Evolutionary conservation across 2,329 filamentous ascomycete species (phyloP).

Genomic region (Teratosphaeriaceae sp.): DNA sequence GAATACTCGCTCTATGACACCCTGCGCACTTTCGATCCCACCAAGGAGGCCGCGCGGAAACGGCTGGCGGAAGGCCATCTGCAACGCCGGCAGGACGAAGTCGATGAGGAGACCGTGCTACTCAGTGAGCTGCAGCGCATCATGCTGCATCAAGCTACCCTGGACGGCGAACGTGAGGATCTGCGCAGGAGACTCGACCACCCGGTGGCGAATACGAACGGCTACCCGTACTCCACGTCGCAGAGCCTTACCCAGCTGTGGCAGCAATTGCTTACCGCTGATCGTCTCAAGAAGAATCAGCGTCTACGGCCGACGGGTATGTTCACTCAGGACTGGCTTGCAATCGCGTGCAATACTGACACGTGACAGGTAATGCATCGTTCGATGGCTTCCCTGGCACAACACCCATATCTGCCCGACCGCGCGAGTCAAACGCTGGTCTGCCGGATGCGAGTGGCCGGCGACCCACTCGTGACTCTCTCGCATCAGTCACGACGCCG

Average conservation of each 20-base stretch:
- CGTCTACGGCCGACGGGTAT: constrained; percentile 30
- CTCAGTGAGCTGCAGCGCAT: constrained; percentile 90
- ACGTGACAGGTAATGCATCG: constrained; percentile 14
- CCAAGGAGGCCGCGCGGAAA: constrained; percentile 73
- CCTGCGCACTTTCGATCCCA: constrained; percentile 79
- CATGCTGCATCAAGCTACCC: constrained; percentile 72
- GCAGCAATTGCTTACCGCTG: constrained; percentile 72
- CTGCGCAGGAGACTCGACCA: constrained; percentile 76
- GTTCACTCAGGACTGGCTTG: background rate
- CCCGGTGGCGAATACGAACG: constrained; percentile 56
- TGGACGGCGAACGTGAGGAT: constrained; percentile 80
- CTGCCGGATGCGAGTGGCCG: constrained; percentile 22
- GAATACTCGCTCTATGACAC: constrained; percentile 79
- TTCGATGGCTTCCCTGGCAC: constrained; percentile 17
- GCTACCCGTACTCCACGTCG: constrained; percentile 64
- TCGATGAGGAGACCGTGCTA: constrained; percentile 83
- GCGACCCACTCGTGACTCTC: constrained; percentile 30
- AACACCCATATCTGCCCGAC: constrained; percentile 19
- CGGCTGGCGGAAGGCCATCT: constrained; percentile 75
- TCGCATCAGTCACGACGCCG: constrained; percentile 32
- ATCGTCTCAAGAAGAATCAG: constrained; percentile 83
- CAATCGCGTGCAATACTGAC: background rate
- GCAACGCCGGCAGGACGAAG: constrained; percentile 75
- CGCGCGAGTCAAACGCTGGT: constrained; percentile 30
- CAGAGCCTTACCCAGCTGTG: constrained; percentile 72